Conservation (phyloP, 176 grass and related monocot genomes). For the sorghum (Sorghum bicolor) region DNA sequence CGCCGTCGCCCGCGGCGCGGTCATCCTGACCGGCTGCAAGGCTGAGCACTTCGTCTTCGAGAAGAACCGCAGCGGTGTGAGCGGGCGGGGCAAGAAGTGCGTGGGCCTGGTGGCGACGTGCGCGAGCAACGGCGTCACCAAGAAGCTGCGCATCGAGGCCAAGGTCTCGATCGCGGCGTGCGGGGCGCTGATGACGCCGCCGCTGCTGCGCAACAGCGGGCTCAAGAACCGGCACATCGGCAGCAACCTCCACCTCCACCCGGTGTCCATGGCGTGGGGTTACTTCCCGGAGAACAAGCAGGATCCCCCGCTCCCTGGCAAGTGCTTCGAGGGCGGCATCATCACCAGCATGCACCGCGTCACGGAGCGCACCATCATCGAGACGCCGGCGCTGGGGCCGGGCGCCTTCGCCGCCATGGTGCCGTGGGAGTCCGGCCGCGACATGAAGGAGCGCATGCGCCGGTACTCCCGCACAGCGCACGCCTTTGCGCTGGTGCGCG, state of each 20-base stretch:
- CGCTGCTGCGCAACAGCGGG: conserved; percentile 61
- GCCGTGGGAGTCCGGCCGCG: conserved; percentile 65
- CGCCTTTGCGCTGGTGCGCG: conserved; percentile 64
- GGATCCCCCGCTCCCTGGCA: conserved; percentile 36
- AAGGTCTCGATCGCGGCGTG: conserved; percentile 62
- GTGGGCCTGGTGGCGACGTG: conserved; percentile 53
- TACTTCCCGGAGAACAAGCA: conserved; percentile 68
- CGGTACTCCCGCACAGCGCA: conserved; percentile 63
- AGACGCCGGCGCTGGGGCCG: conserved; percentile 67
- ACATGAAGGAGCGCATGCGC: conserved; percentile 79
- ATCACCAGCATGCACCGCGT: conserved; percentile 84
- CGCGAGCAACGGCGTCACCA: conserved; percentile 37
- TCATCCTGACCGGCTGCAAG: conserved; percentile 77
- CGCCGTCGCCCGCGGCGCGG: conserved; percentile 51
- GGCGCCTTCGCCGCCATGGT: conserved; percentile 49
- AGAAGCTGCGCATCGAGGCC: conserved; percentile 64
- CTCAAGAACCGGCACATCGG: conserved; percentile 83
- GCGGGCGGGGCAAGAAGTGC: conserved; percentile 49
- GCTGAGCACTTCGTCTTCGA: conserved; percentile 60
- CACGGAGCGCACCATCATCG: conserved; percentile 53
- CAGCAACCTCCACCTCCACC: conserved; percentile 83
- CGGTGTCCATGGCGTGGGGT: conserved; percentile 73
- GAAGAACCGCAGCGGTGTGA: background rate
- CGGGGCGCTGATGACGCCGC: conserved; percentile 70
- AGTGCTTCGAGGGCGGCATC: conserved; percentile 69